Evolutionary conservation across 768 basidiomycete genomes (phyloP), one percentile per base, ranked within the genome.

Genomic region (Boletus sp.): DNA sequence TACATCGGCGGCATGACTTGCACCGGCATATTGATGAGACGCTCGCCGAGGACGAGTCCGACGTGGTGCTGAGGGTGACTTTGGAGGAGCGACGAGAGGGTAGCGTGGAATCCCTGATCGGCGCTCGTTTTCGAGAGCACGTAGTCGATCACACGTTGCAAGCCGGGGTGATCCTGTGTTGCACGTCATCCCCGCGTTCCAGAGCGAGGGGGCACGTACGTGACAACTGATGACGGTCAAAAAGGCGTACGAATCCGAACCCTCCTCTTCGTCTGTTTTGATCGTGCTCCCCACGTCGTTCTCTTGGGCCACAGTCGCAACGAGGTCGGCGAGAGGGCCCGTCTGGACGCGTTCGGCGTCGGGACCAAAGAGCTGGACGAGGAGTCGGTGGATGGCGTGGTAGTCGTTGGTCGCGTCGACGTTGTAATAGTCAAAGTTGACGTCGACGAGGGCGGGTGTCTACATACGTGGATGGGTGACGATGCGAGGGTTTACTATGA

Each of bases 21-120:
- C 14, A 94, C 88, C 0, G 96, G 96, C 87, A 99, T 95, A 70
- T 98, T 99, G 62, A 97, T 80, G 50, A 98, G 77, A 0, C 96
- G 80, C 70, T 97, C 93, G 60, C 87, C 90, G 61, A 99, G 77
- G 9, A 98, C 79, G 17, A 97, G 78, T 2, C 92, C 96, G 46
- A 96, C 83, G 58, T 89, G 61, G 7, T 39, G 83, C 37, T 75
- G 71, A 36, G 64, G 33, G 18, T 53, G 48, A 10, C 55, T 11
- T 1, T 40, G 41, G 4, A 67, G 46, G 7, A 89, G 76, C 10
- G 71, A 67, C 61, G 80, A 77, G 28, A 91, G 78, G 11, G 81
- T 71, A 29, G 76, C 55, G 58, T 87, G 81, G 64, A 89, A 78
- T 32, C 76, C 67, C 12, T 73, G 59, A 58, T 85, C 77, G 12